phyloP scores from a whole-genome alignment of 768 basidiomycete species.

The Suillus clintonianus region DNA sequence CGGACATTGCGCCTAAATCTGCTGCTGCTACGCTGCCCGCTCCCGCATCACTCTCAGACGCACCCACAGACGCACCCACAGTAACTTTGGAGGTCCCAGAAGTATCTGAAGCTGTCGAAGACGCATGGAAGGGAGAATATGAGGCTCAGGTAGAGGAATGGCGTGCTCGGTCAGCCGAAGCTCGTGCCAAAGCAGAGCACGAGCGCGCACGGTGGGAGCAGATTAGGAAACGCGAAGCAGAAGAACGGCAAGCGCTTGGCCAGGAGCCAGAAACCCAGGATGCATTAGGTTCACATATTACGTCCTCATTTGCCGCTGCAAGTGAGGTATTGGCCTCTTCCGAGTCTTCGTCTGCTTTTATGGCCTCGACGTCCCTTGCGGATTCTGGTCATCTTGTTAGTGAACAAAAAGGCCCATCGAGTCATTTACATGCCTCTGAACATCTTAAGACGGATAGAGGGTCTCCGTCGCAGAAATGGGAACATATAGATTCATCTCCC shows the following conservation, averaged over 20 bases:
- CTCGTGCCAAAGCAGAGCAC: conserved; percentile 73
- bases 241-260: conserved; percentile 42
- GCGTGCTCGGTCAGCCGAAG: conserved; percentile 72
- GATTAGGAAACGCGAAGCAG: conserved; percentile 45
- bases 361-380: conserved; percentile 30
- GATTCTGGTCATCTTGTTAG: conserved; percentile 42
- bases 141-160: conserved; percentile 68
- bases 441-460: conserved; percentile 25
- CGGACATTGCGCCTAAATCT: conserved; percentile 19
- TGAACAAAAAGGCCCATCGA: conserved; percentile 38
- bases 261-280: conserved; percentile 23
- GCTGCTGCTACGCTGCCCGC: conserved; percentile 5
- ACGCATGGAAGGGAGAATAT: conserved; percentile 67
- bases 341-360: conserved; percentile 24
- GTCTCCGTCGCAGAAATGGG: conserved; percentile 64
- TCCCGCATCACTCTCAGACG: background rate
- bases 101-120: conserved; percentile 17
- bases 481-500: conserved; percentile 62
- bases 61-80: background rate
- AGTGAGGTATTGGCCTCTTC: conserved; percentile 15
- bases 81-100: background rate
- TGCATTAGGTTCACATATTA: conserved; percentile 25
- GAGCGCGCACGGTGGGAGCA: conserved; percentile 74
- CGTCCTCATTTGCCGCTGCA: conserved; percentile 1
- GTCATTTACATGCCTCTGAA: conserved; percentile 22